Percentiles rank a stretch among this genome's conserved stretches.
Evolutionary conservation across 129 eudicot genomes (phyloP).

Genomic region (Saposhnikovia divaricata): DNA sequence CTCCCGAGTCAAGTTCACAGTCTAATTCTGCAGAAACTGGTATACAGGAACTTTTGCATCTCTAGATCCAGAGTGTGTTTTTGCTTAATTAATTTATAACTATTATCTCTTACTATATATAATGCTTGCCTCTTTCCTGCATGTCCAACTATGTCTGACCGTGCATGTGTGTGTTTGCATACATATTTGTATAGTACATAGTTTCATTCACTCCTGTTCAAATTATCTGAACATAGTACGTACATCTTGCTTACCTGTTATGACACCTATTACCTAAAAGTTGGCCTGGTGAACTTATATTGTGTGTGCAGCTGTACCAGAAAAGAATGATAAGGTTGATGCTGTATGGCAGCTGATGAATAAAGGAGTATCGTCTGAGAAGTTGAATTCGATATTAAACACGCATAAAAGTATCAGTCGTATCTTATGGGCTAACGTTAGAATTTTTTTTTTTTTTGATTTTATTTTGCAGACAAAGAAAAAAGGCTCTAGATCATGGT

Average conservation of each 20-base stretch:
- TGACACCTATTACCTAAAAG: neutral
- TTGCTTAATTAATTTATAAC: neutral
- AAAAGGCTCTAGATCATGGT: too few species aligned
- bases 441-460: too few species aligned
- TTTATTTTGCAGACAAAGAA: too few species aligned
- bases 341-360: slow-evolving; percentile 95
- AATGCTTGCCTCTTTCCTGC: neutral
- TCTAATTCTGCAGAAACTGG: neutral
- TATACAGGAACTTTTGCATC: neutral
- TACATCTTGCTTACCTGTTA: neutral
- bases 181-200: too few species aligned
- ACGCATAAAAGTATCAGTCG: slow-evolving; percentile 32
- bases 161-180: neutral
- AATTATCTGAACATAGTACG: neutral
- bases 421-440: too few species aligned
- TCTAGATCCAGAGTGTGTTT: neutral
- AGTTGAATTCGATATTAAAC: slow-evolving; percentile 55
- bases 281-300: neutral
- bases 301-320: slow-evolving; percentile 24
- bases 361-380: slow-evolving; percentile 70
- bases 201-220: neutral
- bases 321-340: slow-evolving; percentile 65
- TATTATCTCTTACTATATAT: neutral
- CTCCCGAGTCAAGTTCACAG: neutral
- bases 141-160: neutral